These are phyloP conservation scores for Camellia japonica DNA, from an alignment of 148 eudicot genomes.

Conservation along the genomic window DNA sequence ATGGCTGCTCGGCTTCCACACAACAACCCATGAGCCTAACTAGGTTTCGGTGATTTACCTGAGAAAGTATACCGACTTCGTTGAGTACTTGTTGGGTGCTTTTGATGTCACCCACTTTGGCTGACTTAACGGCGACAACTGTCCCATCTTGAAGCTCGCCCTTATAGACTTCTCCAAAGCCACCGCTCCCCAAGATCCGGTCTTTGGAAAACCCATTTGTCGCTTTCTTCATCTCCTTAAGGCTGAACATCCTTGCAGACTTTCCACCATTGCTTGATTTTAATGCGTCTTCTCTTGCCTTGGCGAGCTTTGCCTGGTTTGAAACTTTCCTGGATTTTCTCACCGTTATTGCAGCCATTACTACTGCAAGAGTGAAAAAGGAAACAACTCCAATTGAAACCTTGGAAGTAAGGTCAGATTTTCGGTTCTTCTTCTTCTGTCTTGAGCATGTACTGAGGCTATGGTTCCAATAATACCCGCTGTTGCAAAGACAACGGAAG, in stretches of 20 bases:
- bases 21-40: conserved; percentile 41
- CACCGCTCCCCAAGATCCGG: conserved; percentile 34
- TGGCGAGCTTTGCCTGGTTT: conserved; percentile 28
- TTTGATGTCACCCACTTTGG: conserved; percentile 35
- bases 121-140: conserved; percentile 31
- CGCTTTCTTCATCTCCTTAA: conserved; percentile 35
- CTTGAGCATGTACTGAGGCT: conserved; percentile 23
- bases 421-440: conserved; percentile 19
- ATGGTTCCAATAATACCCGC: conserved; percentile 33
- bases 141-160: conserved; percentile 30
- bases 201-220: conserved; percentile 34
- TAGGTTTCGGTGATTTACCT: conserved; percentile 36
- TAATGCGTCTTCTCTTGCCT: conserved; percentile 36
- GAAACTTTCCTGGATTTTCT: conserved; percentile 23
- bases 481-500: conserved; percentile 34
- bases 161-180: conserved; percentile 40
- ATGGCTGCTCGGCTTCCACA: conserved; percentile 34
- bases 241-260: conserved; percentile 35
- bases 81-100: conserved; percentile 38
- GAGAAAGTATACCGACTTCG: conserved; percentile 41
- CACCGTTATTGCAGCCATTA: conserved; percentile 18
- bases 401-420: conserved; percentile 22
- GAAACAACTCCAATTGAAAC: conserved; percentile 25
- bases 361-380: conserved; percentile 15
- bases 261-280: conserved; percentile 29